Percentiles rank a stretch among this genome's conserved stretches.
phyloP scores from a whole-genome alignment of 2,329 filamentous ascomycete genomes.

The Byssoonygena ceratinophila region DNA sequence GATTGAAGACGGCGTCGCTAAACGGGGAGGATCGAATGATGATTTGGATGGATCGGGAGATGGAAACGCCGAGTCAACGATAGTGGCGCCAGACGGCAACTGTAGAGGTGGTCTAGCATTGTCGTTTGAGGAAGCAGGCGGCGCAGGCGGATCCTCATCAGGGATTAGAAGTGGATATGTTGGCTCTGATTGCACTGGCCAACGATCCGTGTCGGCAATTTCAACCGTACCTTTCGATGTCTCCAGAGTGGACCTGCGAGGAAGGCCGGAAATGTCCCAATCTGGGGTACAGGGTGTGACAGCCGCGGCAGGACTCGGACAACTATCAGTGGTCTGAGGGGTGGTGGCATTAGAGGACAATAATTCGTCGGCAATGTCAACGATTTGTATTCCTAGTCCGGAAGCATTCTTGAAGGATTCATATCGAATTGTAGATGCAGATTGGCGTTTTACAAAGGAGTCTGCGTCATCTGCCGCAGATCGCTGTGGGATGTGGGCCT shows the following conservation, averaged over 20 bases:
- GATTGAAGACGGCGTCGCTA: slow-evolving; percentile 33
- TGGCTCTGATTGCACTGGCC: slow-evolving; percentile 18
- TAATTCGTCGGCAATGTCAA: slow-evolving; percentile 12
- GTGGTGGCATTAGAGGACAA: slow-evolving; percentile 4
- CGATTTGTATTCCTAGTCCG: slow-evolving; percentile 17
- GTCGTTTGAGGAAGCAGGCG: slow-evolving; percentile 31
- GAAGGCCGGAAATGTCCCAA: slow-evolving; percentile 6
- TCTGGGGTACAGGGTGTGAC: slow-evolving; percentile 14
- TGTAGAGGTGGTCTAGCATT: slow-evolving; percentile 29
- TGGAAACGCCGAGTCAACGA: slow-evolving; percentile 36
- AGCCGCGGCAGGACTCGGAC: slow-evolving; percentile 8
- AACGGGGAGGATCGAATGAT: slow-evolving; percentile 35
- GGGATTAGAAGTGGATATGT: slow-evolving; percentile 22
- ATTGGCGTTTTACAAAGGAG: not conserved
- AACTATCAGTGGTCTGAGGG: slow-evolving; percentile 5
- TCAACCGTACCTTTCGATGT: slow-evolving; percentile 23
- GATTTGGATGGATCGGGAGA: slow-evolving; percentile 36
- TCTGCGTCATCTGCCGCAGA: not conserved
- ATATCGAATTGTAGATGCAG: not conserved
- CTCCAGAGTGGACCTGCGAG: slow-evolving; percentile 5
- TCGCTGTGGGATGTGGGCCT: not conserved
- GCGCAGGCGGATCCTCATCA: slow-evolving; percentile 33
- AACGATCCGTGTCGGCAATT: slow-evolving; percentile 25
- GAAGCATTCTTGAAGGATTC: not conserved
- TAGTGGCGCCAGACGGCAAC: slow-evolving; percentile 30